phyloP scores from a whole-genome alignment of 805 yeast genomes.

The Teunomyces barrocoloradensis region DNA sequence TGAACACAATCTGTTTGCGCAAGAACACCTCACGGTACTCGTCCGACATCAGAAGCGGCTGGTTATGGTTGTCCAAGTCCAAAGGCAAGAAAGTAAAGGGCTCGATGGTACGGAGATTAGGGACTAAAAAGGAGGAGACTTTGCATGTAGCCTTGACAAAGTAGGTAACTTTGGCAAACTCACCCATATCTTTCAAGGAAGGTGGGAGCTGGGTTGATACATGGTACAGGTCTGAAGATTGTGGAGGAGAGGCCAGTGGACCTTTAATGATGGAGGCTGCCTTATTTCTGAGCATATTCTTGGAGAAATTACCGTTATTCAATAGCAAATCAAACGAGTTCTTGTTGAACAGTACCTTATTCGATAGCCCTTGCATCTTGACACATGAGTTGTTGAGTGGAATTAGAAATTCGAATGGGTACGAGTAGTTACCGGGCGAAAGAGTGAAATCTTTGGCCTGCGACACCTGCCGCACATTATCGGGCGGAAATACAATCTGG shows the following conservation, averaged over 20 bases:
- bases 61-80: conserved; percentile 31
- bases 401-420: conserved; percentile 47
- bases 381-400: conserved; percentile 44
- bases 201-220: conserved; percentile 32
- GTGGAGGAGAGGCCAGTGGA: not conserved
- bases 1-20: conserved; percentile 39
- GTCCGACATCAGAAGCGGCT: conserved; percentile 10
- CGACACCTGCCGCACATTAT: conserved; percentile 44
- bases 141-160: conserved; percentile 62
- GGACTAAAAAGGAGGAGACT: conserved; percentile 46
- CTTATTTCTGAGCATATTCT: not conserved
- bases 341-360: conserved; percentile 29
- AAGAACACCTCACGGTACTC: conserved; percentile 44
- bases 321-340: conserved; percentile 25
- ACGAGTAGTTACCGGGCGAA: conserved; percentile 49
- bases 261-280: not conserved
- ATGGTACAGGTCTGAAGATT: conserved; percentile 18
- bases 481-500: conserved; percentile 51
- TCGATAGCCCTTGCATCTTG: conserved; percentile 32
- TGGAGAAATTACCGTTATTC: conserved; percentile 32
- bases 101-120: conserved; percentile 44
- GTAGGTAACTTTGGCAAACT: conserved; percentile 45
- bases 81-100: conserved; percentile 57
- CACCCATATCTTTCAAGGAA: conserved; percentile 28
- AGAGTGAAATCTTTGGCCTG: conserved; percentile 44